Conservation (phyloP, 768 basidiomycete genomes). For the Pilatotrama ljubarskyi region DNA sequence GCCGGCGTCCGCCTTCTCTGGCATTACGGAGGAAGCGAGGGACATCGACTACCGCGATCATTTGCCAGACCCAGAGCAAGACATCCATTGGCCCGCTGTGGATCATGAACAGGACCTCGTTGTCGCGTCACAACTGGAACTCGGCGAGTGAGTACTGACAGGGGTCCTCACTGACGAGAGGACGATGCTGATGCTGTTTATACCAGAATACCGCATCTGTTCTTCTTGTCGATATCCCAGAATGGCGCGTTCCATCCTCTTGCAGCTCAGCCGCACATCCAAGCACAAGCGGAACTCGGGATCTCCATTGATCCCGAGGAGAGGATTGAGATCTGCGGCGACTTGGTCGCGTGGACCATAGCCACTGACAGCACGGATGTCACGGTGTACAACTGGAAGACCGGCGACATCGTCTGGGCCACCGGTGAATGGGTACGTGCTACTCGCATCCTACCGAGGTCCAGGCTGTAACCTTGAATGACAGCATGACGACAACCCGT, state of each 20-base stretch:
- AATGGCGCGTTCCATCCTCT: slow-evolving; percentile 3
- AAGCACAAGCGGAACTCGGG: neutral
- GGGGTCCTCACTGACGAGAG: too few relatives aligned
- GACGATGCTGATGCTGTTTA: neutral
- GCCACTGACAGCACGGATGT: neutral
- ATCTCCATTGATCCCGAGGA: neutral
- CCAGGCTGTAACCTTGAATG: neutral
- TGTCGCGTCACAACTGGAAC: neutral
- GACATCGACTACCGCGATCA: neutral
- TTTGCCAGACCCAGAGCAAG: neutral
- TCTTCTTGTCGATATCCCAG: slow-evolving; percentile 4
- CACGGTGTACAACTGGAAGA: slow-evolving; percentile 9
- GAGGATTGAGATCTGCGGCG: neutral
- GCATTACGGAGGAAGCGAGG: neutral
- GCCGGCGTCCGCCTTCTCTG: neutral
- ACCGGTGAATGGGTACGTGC: neutral
- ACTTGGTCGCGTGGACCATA: slow-evolving; percentile 1
- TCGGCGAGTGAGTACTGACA: slow-evolving; percentile 1
- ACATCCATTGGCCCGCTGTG: neutral
- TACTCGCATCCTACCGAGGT: too few relatives aligned
- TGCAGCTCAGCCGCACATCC: neutral
- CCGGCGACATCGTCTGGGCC: neutral
- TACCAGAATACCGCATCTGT: neutral
- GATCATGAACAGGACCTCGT: slow-evolving; percentile 6
- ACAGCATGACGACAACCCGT: neutral